These are phyloP conservation scores for Fusarium sp. DNA, from an alignment of 2,329 filamentous ascomycete species.

Conservation along the genomic window DNA sequence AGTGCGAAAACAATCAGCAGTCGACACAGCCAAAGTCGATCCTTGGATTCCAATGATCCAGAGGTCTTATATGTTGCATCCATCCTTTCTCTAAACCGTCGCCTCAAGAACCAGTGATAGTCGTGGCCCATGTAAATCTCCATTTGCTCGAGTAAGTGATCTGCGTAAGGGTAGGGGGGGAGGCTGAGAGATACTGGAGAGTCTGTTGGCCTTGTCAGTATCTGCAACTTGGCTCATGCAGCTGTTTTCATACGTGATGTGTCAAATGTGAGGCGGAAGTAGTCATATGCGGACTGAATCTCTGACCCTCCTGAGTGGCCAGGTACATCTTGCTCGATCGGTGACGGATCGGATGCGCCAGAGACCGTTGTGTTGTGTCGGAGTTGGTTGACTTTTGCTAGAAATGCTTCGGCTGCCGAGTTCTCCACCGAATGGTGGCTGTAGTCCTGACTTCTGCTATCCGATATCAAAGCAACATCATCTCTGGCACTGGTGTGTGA, in stretches of 20 bases:
- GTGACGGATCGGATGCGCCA: not conserved
- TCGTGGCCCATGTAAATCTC: not conserved
- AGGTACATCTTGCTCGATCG: not conserved
- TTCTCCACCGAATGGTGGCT: too few relatives aligned
- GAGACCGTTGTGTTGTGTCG: too few relatives aligned
- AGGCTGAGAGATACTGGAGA: not conserved
- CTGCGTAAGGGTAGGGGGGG: not conserved
- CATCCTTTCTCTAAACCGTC: not conserved
- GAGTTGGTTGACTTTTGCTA: too few relatives aligned
- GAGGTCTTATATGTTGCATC: not conserved
- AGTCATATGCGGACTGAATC: not conserved
- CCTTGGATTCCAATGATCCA: not conserved
- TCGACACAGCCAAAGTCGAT: not conserved
- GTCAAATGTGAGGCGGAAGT: not conserved
- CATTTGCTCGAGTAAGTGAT: not conserved
- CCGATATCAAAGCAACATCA: not conserved
- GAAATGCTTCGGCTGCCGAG: too few relatives aligned
- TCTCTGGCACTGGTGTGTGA: not conserved
- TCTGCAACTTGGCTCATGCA: not conserved
- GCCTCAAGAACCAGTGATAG: not conserved
- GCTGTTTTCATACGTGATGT: not conserved
- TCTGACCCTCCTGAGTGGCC: not conserved
- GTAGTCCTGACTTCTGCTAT: too few relatives aligned
- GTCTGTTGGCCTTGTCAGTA: too few relatives aligned
- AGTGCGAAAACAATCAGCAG: not conserved